Evolutionary conservation across 164 flowering plant genomes (phyloP).

Genomic region (Hamamelis virginiana): DNA sequence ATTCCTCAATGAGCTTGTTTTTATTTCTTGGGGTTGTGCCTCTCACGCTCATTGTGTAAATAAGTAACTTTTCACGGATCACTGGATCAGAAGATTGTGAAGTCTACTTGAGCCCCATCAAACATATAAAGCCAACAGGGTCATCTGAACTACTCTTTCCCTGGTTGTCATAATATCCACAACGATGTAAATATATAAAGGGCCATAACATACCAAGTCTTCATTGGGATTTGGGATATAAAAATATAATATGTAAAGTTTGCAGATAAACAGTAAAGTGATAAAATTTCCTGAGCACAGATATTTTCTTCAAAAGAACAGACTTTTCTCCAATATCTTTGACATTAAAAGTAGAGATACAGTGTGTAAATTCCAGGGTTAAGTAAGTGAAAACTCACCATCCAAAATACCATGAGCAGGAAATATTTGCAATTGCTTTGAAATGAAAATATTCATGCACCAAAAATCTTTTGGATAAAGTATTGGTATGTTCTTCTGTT

Average conservation of each 20-base stretch:
- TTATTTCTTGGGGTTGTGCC: too few species aligned
- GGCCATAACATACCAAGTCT: not conserved
- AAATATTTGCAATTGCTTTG: constrained; percentile 29
- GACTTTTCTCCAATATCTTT: not conserved
- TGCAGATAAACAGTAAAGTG: not conserved
- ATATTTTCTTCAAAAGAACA: not conserved
- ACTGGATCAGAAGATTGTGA: too few species aligned
- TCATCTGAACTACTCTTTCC: not conserved
- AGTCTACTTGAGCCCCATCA: not conserved
- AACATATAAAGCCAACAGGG: not conserved
- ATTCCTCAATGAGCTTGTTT: too few species aligned
- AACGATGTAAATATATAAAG: not conserved
- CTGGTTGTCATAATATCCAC: not conserved
- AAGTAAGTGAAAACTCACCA: constrained; percentile 43
- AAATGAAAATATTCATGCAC: constrained; percentile 38
- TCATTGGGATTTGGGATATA: not conserved
- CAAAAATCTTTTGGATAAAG: constrained; percentile 67
- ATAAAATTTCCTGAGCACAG: not conserved
- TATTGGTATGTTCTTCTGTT: constrained; percentile 43
- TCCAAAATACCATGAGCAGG: constrained; percentile 46
- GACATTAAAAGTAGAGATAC: not conserved
- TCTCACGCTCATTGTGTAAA: too few species aligned
- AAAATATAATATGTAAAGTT: not conserved
- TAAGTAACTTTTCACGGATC: too few species aligned
- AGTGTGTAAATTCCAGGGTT: not conserved